Evolutionary conservation across 1,284 basidiomycete genomes (phyloP), one percentile per base, ranked within the genome.

Genomic region (Schizophyllum amplum): DNA sequence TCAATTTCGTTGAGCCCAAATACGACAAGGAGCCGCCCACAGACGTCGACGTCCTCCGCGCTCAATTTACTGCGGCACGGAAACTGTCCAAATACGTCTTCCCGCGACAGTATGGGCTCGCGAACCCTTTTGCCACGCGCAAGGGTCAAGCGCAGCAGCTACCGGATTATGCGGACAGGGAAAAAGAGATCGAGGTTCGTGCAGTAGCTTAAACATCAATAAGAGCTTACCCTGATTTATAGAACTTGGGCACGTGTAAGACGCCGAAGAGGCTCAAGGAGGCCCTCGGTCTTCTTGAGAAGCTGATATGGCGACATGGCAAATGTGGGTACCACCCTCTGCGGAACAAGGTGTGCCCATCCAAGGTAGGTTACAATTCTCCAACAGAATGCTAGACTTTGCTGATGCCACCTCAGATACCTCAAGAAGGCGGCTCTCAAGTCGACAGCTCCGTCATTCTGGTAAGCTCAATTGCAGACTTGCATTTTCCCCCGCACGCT

Each of bases 21-120:
- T 77, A 75, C 66, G n/a, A 64, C 57, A 24, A 68, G 64, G 50
- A 68, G 66, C 50, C 57, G 63, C 13, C 65, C 60, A 22, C 74
- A 1, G 76, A 81, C 60, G 69, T 74, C 22, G 70, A 68, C 13
- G n/a, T n/a, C n/a, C 65, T 71, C 56, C 77, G 79, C 62, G 74
- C 71, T 53, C 73, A 73, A 50, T 67, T 79, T 55, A 42, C 33
- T 17, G 33, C 33, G 7, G 78, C 80, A 1, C 78, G 88, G 22
- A 85, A 85, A 63, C 68, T 92, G 1, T 76, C 85, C 22, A 94
- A 92, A 72, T 90, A 94, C 66, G 73, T 96, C 0, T 95, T 95
- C 64, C 85, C 92, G 5, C 77, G 83, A 25, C 89, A 93, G 62
- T 92, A 87, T 63, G 78, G 79, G 0, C 69, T 95, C 1, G 68